Base-by-base conservation (phyloP, 768 basidiomycete genomes). In the Pleurotus pulmonarius region DNA sequence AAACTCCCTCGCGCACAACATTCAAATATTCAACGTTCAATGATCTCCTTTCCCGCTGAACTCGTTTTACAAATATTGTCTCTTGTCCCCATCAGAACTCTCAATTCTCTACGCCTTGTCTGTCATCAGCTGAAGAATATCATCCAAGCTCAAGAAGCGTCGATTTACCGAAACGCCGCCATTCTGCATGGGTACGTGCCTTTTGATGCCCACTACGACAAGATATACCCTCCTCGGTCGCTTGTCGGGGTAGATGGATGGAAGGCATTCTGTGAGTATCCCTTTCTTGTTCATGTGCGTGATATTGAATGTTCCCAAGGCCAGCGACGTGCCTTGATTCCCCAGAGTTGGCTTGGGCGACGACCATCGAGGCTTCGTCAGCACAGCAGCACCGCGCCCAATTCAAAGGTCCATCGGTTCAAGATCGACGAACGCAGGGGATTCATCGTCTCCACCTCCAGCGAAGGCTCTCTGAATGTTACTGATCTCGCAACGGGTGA, bases 361-460 rank as follows among this genome's bases (percentile, higher is more conserved):
- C 80, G 72, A 0, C 72, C 75, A 2, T 80, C 81, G 11, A 59
- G 60, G 3, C 63, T 71, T 12, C 75, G 66, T 20, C 57, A 69
- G n/a, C 67, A 79, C 38, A 59, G 64, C 11, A 34, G 29, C 11
- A 11, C 29, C 26, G 12, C 29, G 29, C 29, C 62, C 73, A 5
- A 73, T 77, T 18, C 59, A 60, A 24, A 62, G 65, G 83, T 88
- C 0, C 88, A 92, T 68, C 82, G 88, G 6, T 83, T 92, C 70
- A 92, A 92, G 69, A 78, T 88, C 18, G 91, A 93, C 57, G 82
- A 88, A 61, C 68, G 74, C 26, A 75, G 73, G 7, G 81, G 83
- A 3, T 74, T 86, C 24, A 70, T 87, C 49, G 80, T 92, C 41
- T 78, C 79, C 2, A 90, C 88, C 0, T 73, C 73, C 40, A 65